These are phyloP conservation scores for Neocucurbitaria cava DNA, from an alignment of 2,329 filamentous ascomycete species.

Conservation along the genomic window DNA sequence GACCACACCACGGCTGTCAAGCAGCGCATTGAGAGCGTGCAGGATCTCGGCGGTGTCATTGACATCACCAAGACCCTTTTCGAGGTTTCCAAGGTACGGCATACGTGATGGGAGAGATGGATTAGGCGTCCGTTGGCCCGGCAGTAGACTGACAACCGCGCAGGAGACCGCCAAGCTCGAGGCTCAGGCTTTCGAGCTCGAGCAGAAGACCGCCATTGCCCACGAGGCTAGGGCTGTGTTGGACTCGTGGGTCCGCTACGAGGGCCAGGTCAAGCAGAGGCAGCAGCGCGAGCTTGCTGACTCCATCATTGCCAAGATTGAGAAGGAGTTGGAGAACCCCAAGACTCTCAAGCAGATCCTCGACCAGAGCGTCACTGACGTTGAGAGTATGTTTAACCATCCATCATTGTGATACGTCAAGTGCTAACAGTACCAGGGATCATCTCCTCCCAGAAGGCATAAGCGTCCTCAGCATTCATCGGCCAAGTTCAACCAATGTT, in stretches of 20 bases:
- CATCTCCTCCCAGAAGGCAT: conserved; percentile 49
- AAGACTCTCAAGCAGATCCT: conserved; percentile 97
- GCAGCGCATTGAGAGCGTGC: conserved; percentile 89
- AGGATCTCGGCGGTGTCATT: conserved; percentile 93
- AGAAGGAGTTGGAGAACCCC: conserved; percentile 98
- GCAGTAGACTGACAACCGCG: conserved; percentile 29
- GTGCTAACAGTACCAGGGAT: conserved; percentile 42
- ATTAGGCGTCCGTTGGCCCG: conserved; percentile 23
- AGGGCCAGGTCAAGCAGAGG: conserved; percentile 97
- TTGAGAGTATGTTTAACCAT: conserved; percentile 78
- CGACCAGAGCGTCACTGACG: conserved; percentile 92
- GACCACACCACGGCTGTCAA: conserved; percentile 97
- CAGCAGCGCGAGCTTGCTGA: conserved; percentile 97
- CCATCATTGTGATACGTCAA: neutral
- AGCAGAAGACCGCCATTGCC: conserved; percentile 93
- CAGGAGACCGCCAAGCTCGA: conserved; percentile 97
- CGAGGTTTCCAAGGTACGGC: conserved; percentile 90
- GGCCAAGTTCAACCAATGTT: conserved; percentile 43
- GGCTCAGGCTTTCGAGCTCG: conserved; percentile 93
- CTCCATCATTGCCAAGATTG: conserved; percentile 93
- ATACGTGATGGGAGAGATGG: conserved; percentile 3
- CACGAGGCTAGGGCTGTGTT: conserved; percentile 93
- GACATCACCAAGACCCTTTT: conserved; percentile 97
- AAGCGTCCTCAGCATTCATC: conserved; percentile 37
- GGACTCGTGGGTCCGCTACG: conserved; percentile 98